These are phyloP conservation scores for Fusarium sp. DNA, from an alignment of 2,329 filamentous ascomycete species.

Conservation along the genomic window DNA sequence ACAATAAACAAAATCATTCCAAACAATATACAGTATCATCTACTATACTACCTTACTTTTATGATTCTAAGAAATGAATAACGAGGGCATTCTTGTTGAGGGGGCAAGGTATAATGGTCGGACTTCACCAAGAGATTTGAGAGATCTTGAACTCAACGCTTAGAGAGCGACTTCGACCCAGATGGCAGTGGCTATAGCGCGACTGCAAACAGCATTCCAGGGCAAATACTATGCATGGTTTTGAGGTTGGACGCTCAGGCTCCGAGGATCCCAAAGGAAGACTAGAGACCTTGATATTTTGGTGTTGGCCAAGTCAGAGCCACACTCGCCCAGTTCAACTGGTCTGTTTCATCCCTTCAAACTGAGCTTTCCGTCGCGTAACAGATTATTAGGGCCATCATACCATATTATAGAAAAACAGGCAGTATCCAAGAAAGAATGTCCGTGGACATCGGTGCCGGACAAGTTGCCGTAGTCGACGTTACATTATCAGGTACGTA, in stretches of 20 bases:
- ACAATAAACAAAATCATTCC: no score
- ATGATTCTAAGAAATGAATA: no score
- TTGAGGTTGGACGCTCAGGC: neutral
- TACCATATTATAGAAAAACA: neutral
- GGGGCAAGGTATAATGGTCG: neutral
- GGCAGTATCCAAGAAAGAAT: neutral
- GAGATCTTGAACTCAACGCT: neutral
- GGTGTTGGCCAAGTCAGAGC: neutral
- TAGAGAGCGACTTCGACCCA: neutral
- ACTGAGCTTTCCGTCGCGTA: neutral
- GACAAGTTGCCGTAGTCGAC: neutral
- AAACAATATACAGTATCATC: no score
- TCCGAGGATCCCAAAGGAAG: neutral
- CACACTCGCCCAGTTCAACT: neutral
- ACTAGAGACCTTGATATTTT: neutral
- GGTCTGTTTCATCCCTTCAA: neutral
- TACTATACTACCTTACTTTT: no score
- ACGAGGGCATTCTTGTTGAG: no score
- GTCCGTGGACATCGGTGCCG: neutral
- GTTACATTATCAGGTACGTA: neutral
- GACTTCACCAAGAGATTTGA: neutral
- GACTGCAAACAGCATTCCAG: neutral
- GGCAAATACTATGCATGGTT: neutral
- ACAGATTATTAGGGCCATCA: neutral
- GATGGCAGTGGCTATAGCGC: neutral